A percentile compares a stretch with the other conserved stretches of the same genome.
Conservation (phyloP, 768 basidiomycete genomes). For the Amanita subjunquillea region DNA sequence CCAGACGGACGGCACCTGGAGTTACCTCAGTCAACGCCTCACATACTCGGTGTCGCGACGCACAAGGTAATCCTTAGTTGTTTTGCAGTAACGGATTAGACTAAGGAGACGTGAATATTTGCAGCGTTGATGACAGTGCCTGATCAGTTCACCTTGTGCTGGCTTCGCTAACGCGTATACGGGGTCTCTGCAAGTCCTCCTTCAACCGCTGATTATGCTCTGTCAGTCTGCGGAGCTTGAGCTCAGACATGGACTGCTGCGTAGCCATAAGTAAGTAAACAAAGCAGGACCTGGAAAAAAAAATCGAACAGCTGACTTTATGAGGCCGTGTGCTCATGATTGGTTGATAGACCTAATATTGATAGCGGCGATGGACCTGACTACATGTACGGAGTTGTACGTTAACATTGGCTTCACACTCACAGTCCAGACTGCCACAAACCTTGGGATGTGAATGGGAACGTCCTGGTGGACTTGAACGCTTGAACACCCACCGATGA, state of each 20-base stretch:
- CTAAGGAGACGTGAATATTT: slow-evolving; percentile 27
- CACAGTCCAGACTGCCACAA: background rate
- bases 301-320: slow-evolving; percentile 33
- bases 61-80: slow-evolving; percentile 84
- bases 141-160: slow-evolving; percentile 57
- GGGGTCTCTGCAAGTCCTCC: slow-evolving; percentile 84
- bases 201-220: slow-evolving; percentile 89
- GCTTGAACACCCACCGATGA: background rate
- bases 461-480: background rate
- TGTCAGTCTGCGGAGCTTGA: slow-evolving; percentile 85
- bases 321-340: slow-evolving; percentile 69
- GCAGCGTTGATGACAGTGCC: background rate
- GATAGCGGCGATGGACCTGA: slow-evolving; percentile 1
- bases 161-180: slow-evolving; percentile 88
- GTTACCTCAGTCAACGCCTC: slow-evolving; percentile 6
- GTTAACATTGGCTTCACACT: background rate
- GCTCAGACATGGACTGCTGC: slow-evolving; percentile 92
- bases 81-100: slow-evolving; percentile 89
- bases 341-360: slow-evolving; percentile 6
- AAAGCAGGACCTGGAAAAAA: background rate
- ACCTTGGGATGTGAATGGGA: background rate
- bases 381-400: background rate
- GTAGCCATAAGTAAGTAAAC: slow-evolving; percentile 4
- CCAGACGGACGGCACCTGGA: slow-evolving; percentile 89
- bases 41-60: slow-evolving; percentile 19